Evolutionary conservation across 2,329 filamentous ascomycete species (phyloP), one percentile per base, ranked within the genome.

Genomic region (Calonectria naviculata): DNA sequence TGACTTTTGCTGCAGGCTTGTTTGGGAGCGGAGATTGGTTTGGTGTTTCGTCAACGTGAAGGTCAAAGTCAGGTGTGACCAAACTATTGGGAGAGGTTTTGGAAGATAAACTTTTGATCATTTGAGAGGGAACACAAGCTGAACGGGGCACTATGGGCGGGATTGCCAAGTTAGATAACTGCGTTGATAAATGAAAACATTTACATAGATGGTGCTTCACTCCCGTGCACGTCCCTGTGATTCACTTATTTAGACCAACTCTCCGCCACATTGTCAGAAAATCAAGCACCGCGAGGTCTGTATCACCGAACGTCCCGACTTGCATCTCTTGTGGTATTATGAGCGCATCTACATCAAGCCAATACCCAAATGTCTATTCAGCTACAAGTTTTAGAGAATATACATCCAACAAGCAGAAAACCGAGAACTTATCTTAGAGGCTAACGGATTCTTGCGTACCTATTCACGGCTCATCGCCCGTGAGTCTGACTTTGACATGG

Each of bases 271-370:
- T 28, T 67, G 83, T 70, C 84, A 86, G 69, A 70, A 68, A 9
- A 75, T 83, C 21, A 80, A 80, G 26, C 79, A 77, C 0, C 83
- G 85, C 12, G 69, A 81, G 36, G 78, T 86, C 49, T 68, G 82
- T 28, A 73, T 85, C 34, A 80, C 81, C 3, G 83, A 86, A 70
- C 73, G 80, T 24, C 79, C 83, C 1, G 78, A 82, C 8, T 75
- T 86, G 28, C 85, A 87, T 65, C 76, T 86, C 4, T 75, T 85
- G 10, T 85, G 83, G 84, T 78, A 81, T 70, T 79, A 82, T 70
- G 74, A 82, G 26, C 72, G 78, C 6, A 83, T 86, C 31, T 85
- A 81, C 73, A 75, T 86, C 76, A 86, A 86, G 68, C 84, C 84
- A 0, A 73, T 86, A 9, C 84, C 84, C 0, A 72, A 72, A 8